Percentiles rank a stretch among this genome's conserved stretches.
These are phyloP conservation scores for Phaeophleospora eucalypticola DNA, from an alignment of 2,329 filamentous ascomycete species.

Conservation along the genomic window DNA sequence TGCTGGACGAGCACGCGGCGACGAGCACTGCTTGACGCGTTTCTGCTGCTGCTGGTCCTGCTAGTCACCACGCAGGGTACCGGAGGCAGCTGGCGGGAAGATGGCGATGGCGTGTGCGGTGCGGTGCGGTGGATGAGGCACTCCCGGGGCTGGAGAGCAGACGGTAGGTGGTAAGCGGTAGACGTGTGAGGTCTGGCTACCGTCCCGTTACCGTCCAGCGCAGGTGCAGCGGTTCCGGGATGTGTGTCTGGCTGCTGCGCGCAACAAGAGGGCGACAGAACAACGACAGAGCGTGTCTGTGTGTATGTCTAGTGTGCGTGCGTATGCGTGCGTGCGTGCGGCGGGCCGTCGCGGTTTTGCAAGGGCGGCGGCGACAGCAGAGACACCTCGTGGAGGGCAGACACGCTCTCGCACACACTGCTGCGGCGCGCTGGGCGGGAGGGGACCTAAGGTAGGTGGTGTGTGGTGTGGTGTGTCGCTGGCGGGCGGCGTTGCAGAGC, in stretches of 20 bases:
- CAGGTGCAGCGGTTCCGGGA: not conserved
- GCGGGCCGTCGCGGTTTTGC: slow-evolving; percentile 16
- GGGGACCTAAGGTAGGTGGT: no score
- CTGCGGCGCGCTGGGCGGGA: no score
- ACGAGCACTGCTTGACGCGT: not conserved
- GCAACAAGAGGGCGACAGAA: no score
- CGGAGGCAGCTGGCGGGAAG: slow-evolving; percentile 2
- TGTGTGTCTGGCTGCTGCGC: not conserved
- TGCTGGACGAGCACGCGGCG: slow-evolving; percentile 1
- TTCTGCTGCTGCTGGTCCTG: slow-evolving; percentile 3
- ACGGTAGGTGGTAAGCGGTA: not conserved
- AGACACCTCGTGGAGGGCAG: slow-evolving; percentile 24
- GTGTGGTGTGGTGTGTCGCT: no score
- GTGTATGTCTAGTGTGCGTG: no score
- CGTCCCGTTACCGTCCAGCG: not conserved
- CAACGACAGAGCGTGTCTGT: no score
- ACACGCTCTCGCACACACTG: no score
- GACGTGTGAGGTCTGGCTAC: not conserved
- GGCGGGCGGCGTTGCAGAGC: no score
- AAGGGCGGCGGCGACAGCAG: slow-evolving; percentile 12
- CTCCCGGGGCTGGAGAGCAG: not conserved
- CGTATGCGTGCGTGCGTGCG: not conserved
- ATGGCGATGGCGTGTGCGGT: not conserved
- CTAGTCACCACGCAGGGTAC: slow-evolving; percentile 1
- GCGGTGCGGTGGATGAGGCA: not conserved